Base-by-base conservation (phyloP, 1,284 basidiomycete genomes). In the Ustilago cynodontis region DNA sequence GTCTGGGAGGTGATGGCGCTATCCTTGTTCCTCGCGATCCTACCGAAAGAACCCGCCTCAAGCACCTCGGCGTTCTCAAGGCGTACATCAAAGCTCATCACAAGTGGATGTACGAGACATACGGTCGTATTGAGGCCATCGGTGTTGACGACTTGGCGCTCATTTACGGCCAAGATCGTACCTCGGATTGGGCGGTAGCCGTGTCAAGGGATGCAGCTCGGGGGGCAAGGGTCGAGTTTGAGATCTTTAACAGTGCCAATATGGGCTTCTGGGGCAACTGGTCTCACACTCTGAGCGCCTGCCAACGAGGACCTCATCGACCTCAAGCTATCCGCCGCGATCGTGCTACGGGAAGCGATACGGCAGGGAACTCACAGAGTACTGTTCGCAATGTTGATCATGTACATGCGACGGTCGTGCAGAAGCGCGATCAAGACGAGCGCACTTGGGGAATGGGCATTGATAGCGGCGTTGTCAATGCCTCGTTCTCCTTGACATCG, bases 141-240 rank as follows among this genome's bases (percentile, higher is more conserved):
- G 63, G 72, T n/a, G 37, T 65, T 3, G 79, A 82, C 56, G 74
- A 79, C 13, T 51, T 79, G 18, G 71, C 62, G 4, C 59, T 82
- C 55, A 65, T 81, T 65, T 79, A 77, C 28, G 78, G 73, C 14
- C 66, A 79, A 58, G 77, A 81, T 54, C 70, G 76, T 9, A 77
- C 79, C 5, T 77, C 77, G 18, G 80, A 82, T 51, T 82, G 80
- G 80, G 80, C 71, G 2, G 70, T 74, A 10, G 79, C 79, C 31
- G 79, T 82, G 10, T 75, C 67, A n/a, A 50, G 65, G 10, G 77
- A 79, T 28, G 55, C 77, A n/a, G 59, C 61, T 26, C 65, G 68
- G 8, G 79, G 79, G 8, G 78, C 68, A n/a, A 60, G 39, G 29
- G 66, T 77, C 41, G 74, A 81, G 47, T 82, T 82, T 53, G 77